Conservation (phyloP, 139 green algal species). For the Microglena sp. region DNA sequence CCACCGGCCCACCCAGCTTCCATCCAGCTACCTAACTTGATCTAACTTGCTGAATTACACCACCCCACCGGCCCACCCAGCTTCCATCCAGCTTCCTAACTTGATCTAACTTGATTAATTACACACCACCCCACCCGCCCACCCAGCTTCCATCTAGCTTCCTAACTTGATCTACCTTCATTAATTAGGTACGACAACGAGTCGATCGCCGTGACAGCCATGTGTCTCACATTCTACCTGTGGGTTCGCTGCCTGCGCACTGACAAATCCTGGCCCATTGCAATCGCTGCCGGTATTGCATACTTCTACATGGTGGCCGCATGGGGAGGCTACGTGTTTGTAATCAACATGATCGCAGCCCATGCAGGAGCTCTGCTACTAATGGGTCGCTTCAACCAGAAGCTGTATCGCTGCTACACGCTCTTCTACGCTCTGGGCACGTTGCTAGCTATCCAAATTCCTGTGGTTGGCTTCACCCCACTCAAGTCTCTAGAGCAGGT, state of each 20-base stretch:
- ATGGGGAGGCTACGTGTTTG: conserved; percentile 6
- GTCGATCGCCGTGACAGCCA: not conserved
- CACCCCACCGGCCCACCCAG: too few relatives aligned
- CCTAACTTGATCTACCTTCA: too few relatives aligned
- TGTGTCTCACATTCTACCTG: not conserved
- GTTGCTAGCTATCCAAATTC: not conserved
- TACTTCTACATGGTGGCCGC: conserved; percentile 11
- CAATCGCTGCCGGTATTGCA: not conserved
- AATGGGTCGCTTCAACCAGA: not conserved
- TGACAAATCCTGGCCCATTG: not conserved
- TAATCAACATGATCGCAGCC: conserved; percentile 7
- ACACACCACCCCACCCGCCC: too few relatives aligned
- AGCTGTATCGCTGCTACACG: conserved; percentile 6
- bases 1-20: too few relatives aligned
- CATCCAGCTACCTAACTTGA: too few relatives aligned
- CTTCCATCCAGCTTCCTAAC: too few relatives aligned
- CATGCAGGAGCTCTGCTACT: not conserved
- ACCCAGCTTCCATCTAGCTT: too few relatives aligned
- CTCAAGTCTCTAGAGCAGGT: not conserved
- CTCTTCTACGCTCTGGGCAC: conserved; percentile 10
- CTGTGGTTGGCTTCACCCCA: not conserved
- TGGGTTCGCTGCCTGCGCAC: not conserved
- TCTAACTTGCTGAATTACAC: too few relatives aligned
- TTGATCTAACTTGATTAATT: too few relatives aligned
- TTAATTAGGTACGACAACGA: conserved; percentile 3